Base-by-base conservation (phyloP, 208 protist species). In the Lotmaria passim region DNA sequence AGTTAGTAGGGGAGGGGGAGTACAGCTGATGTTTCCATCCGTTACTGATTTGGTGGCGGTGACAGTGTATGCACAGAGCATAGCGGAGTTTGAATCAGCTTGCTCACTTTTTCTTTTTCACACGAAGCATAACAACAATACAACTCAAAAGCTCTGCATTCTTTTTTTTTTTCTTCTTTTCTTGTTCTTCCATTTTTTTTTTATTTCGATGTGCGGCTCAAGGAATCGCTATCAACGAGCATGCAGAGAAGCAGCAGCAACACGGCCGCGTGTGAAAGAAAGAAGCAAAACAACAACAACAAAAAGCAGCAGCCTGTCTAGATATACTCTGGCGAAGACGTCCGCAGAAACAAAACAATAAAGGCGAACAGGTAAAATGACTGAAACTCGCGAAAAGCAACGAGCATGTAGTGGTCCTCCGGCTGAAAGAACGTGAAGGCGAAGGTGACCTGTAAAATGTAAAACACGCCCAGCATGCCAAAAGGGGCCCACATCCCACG, bases 321-420 rank as follows among this genome's bases (percentile, higher is more conserved):
- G 3, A 26, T 51, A 48, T 77, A 77, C 19, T 53, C 26, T 0
- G 71, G 71, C 0, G 71, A 67, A 0, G 71, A 57, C 0, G 71
- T 88, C 6, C 81, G 75, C 0, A 93, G 26, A 38, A 85, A 90
- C 15, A 87, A 11, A 0, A 93, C n/a, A n/a, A 88, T 72, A 53
- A 90, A 78, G 19, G 52, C 56, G 34, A 91, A 53, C 7, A 83
- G 57, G 59, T 85, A 89, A 17, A 86, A 60, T 5, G 34, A 47
- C 39, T 74, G 66, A n/a, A 91, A 46, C 46, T 93, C 85, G 1
- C 52, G 56, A 33, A 89, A 79, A 8, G 67, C 50, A 0, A 85
- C 31, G 23, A 82, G 58, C 80, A 91, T 79, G 70, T 89, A 91
- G 65, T 82, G 81, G 51, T 93, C 85, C 41, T 87, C 78, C 26